A percentile compares a stretch with the other conserved stretches of the same genome.
phyloP scores from a whole-genome alignment of 176 grass and related monocot species.

The Phoenix roebelenii region DNA sequence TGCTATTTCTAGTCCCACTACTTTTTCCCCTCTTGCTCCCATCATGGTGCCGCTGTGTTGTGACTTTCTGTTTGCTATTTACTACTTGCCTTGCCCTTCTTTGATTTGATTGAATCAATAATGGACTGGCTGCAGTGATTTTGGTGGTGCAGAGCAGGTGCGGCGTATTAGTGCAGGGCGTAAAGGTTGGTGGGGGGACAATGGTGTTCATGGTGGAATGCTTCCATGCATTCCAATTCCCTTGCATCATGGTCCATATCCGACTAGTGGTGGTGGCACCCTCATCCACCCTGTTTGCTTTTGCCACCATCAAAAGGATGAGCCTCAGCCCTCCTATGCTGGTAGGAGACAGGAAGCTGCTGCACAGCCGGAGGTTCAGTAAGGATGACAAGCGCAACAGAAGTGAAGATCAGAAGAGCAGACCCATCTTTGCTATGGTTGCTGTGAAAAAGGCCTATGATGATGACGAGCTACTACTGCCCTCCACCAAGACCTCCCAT shows the following conservation, averaged over 20 bases:
- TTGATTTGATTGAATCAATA: no score
- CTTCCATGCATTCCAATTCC: not conserved
- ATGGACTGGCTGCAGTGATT: not conserved
- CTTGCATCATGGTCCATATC: conserved; percentile 61
- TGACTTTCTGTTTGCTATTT: no score
- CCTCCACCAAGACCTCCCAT: conserved; percentile 18
- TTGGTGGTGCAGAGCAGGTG: conserved; percentile 40
- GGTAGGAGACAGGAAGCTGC: no score
- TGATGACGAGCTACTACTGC: conserved; percentile 66
- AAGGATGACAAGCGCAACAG: no score
- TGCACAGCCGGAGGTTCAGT: no score
- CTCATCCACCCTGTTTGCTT: conserved; percentile 70
- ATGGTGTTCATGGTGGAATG: conserved; percentile 94
- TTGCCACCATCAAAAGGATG: conserved; percentile 5
- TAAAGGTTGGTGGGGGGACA: conserved; percentile 48
- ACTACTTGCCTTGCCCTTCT: not conserved
- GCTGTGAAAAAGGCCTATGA: conserved; percentile 47
- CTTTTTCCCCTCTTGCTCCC: not conserved
- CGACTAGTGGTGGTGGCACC: conserved; percentile 8
- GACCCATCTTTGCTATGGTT: not conserved
- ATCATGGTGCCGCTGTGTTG: not conserved
- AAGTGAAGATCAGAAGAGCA: not conserved
- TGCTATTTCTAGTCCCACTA: no score
- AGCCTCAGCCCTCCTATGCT: no score
- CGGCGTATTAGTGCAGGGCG: conserved; percentile 51